These are phyloP conservation scores for Viola odorata DNA, from an alignment of 345 rosid genomes.

Conservation along the genomic window DNA sequence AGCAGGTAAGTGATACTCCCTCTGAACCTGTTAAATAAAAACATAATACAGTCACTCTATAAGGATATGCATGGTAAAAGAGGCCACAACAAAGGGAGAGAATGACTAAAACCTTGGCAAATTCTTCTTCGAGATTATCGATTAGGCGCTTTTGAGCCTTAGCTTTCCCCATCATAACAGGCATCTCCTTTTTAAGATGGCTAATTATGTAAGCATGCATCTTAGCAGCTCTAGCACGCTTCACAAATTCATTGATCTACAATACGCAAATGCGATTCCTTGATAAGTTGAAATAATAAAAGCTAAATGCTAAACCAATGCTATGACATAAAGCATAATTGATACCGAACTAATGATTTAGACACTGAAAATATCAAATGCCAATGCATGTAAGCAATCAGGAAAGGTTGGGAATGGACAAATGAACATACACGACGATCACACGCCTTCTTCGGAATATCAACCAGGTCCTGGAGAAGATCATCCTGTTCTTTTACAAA, in stretches of 20 bases:
- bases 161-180: slow-evolving; percentile 86
- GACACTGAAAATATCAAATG: too few relatives aligned
- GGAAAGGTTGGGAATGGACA: background rate
- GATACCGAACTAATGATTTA: too few relatives aligned
- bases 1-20: slow-evolving; percentile 72
- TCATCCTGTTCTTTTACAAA: slow-evolving; percentile 24
- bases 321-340: too few relatives aligned
- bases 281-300: too few relatives aligned
- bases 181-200: slow-evolving; percentile 93
- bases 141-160: slow-evolving; percentile 80
- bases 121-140: slow-evolving; percentile 73
- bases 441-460: slow-evolving; percentile 25
- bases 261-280: background rate
- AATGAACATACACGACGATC: slow-evolving; percentile 19
- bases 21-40: slow-evolving; percentile 53
- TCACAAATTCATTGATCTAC: slow-evolving; percentile 90
- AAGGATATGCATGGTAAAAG: background rate
- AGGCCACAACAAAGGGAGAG: background rate
- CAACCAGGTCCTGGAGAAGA: slow-evolving; percentile 23
- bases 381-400: background rate
- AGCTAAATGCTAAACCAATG: too few relatives aligned
- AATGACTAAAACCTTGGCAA: slow-evolving; percentile 48
- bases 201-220: slow-evolving; percentile 87
- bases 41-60: background rate
- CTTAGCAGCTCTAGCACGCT: slow-evolving; percentile 95